phyloP scores from a whole-genome alignment of 768 basidiomycete species.

The Leccinum variicolor region DNA sequence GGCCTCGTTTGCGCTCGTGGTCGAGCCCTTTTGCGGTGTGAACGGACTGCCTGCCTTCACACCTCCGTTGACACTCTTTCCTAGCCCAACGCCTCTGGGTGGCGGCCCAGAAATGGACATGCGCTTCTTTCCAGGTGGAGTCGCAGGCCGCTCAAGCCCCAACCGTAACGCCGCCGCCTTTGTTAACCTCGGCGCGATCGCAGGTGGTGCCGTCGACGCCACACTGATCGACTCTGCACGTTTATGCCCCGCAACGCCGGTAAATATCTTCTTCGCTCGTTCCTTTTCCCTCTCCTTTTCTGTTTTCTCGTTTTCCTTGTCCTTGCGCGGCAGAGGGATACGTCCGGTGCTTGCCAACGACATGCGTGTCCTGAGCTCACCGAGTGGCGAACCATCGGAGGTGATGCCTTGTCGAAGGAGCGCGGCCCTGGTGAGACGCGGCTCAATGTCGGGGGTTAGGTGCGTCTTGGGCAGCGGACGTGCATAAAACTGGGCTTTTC shows the following conservation, averaged over 20 bases:
- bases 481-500: conserved; percentile 59
- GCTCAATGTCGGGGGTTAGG: conserved; percentile 63
- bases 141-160: conserved; percentile 45
- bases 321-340: conserved; percentile 26
- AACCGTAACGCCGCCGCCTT: conserved; percentile 69
- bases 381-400: conserved; percentile 33
- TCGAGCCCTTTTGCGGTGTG: conserved; percentile 9
- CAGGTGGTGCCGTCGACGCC: conserved; percentile 70
- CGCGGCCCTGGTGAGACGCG: conserved; percentile 73
- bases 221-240: conserved; percentile 64
- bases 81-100: conserved; percentile 7
- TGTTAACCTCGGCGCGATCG: conserved; percentile 71
- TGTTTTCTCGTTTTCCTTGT: conserved; percentile 34
- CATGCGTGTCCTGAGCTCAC: conserved; percentile 25
- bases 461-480: conserved; percentile 63
- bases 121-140: conserved; percentile 37
- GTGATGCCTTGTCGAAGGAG: conserved; percentile 63
- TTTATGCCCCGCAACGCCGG: conserved; percentile 81
- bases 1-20: conserved; percentile 24
- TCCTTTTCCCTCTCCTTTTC: conserved; percentile 61
- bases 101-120: conserved; percentile 28
- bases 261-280: conserved; percentile 59
- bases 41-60: conserved; percentile 4
- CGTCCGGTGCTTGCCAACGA: conserved; percentile 33
- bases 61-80: conserved; percentile 3